Evolutionary conservation across 441 rosid species (phyloP).

Genomic region (Hura crepitans): DNA sequence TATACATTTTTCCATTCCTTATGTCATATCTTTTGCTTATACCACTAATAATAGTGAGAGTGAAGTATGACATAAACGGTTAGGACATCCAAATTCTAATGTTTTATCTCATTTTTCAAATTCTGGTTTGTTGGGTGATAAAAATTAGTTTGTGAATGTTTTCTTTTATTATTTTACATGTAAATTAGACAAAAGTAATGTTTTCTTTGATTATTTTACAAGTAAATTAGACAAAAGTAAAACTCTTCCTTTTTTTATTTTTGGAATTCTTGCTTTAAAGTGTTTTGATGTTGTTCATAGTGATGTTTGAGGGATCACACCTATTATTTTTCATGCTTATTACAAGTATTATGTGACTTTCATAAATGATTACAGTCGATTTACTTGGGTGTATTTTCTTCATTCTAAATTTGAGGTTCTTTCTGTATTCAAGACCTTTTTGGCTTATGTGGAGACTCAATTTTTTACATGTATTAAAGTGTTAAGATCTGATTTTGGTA

Average conservation of each 20-base stretch:
- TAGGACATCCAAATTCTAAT: neutral
- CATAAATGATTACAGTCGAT: neutral
- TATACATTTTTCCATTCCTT: neutral
- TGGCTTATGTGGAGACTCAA: neutral
- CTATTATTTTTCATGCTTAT: neutral
- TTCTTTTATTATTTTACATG: neutral
- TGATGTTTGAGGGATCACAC: neutral
- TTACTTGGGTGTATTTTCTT: neutral
- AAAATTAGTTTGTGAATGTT: neutral
- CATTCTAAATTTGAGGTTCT: constrained; percentile 1
- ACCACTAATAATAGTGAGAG: neutral
- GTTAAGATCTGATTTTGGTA: neutral
- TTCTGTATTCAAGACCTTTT: neutral
- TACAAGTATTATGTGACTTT: constrained; percentile 11
- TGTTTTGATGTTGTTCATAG: constrained; percentile 12
- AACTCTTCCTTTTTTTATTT: neutral
- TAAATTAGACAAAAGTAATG: constrained; percentile 5
- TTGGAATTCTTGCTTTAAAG: neutral
- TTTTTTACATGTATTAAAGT: neutral
- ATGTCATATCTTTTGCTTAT: neutral
- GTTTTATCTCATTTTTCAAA: neutral
- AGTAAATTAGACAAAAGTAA: constrained; percentile 1
- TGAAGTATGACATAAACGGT: neutral
- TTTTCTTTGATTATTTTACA: neutral
- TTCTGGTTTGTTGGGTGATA: neutral